Evolutionary conservation across 371 early-diverging fungal species (phyloP).

Genomic region (Mucor velutinosus): DNA sequence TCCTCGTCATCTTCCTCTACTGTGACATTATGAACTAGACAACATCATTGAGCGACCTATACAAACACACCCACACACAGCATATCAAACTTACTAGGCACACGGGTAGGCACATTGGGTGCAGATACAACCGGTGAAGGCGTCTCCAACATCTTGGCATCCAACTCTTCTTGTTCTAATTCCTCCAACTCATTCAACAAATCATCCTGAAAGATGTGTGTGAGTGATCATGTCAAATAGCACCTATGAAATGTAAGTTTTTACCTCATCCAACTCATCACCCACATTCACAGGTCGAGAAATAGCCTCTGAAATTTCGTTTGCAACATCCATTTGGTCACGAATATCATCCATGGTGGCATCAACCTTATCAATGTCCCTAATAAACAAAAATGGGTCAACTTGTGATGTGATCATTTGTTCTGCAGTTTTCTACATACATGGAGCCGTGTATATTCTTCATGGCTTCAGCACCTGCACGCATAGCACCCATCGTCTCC

Average conservation of each 20-base stretch:
- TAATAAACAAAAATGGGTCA: constrained; percentile 24
- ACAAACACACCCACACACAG: background rate
- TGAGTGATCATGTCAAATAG: background rate
- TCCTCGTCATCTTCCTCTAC: constrained; percentile 80
- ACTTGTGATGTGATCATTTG: background rate
- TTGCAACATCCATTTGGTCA: constrained; percentile 96
- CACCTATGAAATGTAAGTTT: background rate
- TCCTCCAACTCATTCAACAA: constrained; percentile 89
- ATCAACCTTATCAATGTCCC: constrained; percentile 95
- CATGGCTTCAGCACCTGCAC: constrained; percentile 93
- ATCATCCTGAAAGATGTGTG: constrained; percentile 67
- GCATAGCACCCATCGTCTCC: constrained; percentile 96
- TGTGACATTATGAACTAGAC: constrained; percentile 26
- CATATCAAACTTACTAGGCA: constrained; percentile 62
- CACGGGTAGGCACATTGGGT: constrained; percentile 62
- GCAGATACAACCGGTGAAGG: constrained; percentile 65
- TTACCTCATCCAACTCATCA: constrained; percentile 87
- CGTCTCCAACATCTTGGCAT: constrained; percentile 82
- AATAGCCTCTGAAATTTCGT: constrained; percentile 94
- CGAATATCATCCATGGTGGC: constrained; percentile 96
- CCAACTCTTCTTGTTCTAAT: constrained; percentile 93
- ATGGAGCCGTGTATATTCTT: constrained; percentile 92
- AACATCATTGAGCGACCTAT: background rate
- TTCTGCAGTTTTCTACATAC: constrained; percentile 46
- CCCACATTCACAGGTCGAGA: constrained; percentile 87